Evolutionary conservation across 2,329 filamentous ascomycete species (phyloP).

Genomic region (Leptographium radiaticola): DNA sequence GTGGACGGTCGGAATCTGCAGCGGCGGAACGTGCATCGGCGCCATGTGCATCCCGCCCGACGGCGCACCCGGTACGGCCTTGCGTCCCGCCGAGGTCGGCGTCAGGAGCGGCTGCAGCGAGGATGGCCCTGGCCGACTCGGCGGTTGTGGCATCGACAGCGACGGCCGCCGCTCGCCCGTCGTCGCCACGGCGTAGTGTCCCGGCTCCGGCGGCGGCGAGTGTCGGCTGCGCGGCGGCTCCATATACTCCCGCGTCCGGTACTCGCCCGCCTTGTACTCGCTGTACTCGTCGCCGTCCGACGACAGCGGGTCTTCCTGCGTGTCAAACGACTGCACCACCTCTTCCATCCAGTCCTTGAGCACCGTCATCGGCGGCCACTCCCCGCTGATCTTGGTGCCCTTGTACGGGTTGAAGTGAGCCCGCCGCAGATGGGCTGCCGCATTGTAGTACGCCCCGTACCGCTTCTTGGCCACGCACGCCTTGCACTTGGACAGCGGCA

Average conservation of each 20-base stretch:
- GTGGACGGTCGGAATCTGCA: background rate
- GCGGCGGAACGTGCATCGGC: conserved; percentile 2
- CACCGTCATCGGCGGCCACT: conserved; percentile 43
- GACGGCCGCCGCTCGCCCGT: background rate
- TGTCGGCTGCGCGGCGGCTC: background rate
- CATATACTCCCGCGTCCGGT: conserved; percentile 7
- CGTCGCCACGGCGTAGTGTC: background rate
- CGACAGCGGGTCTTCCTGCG: conserved; percentile 31
- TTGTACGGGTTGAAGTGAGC: conserved; percentile 68
- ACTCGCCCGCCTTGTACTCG: conserved; percentile 19
- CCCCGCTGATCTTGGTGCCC: conserved; percentile 39
- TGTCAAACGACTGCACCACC: conserved; percentile 35
- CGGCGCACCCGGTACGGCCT: background rate
- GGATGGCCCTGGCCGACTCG: background rate
- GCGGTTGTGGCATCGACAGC: background rate
- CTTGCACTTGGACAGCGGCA: conserved; percentile 58
- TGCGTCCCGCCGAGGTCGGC: background rate
- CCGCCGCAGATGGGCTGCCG: conserved; percentile 76
- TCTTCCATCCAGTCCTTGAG: conserved; percentile 50
- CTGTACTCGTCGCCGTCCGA: conserved; percentile 40
- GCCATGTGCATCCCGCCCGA: background rate
- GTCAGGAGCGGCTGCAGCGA: background rate
- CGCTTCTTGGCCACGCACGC: conserved; percentile 63
- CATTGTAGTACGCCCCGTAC: conserved; percentile 90
- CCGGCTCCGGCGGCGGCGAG: background rate